Base-by-base conservation (phyloP, 2,329 filamentous ascomycete species). In the Colletotrichum salicis region DNA sequence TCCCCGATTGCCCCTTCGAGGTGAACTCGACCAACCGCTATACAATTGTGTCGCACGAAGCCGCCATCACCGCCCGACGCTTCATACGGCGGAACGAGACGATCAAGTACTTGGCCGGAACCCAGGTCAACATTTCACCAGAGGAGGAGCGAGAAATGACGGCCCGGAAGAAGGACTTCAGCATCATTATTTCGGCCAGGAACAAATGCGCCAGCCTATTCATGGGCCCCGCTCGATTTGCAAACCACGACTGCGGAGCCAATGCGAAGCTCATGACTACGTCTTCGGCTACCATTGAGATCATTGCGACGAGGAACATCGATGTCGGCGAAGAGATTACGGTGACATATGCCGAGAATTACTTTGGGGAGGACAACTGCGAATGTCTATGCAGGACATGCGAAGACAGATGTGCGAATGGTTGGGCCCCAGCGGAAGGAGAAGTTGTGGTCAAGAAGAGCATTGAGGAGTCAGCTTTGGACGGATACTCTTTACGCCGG, bases 241-340 rank as follows among this genome's bases (percentile, higher is more conserved):
- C 96, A 31, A 99, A 99, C 79, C 96, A 99, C 82, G 96, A 99
- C 81, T 99, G 96, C 83, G 89, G 93, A 76, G 94, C 96, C 37
- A 99, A 98, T 84, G 95, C 95, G 10, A 90, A 92, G 78, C 88
- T 99, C 56, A 92, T 94, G 76, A 98, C 94, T 45, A 93, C 91
- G 45, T 94, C 95, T 57, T 90, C 92, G 68, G 91, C 95, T 70
- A 94, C 94, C 45, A 98, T 99, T 84, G 93, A 97, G 78, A 95
- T 99, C 68, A 90, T 97, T 61, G 94, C 96, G 3, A 90, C 91
- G 41, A 90, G 91, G 75, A 88, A 95, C 70, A 98, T 99, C 73
- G 89, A 92, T 12, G 86, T 93, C 1, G 96, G 95, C 4, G 95
- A 99, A 72, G 96, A 99, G 81, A 97, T 99, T 71, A 99, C 96